A percentile compares a stretch with the other conserved stretches of the same genome.
Evolutionary conservation across 257 asterid species (phyloP).

Genomic region (Jacaranda copaia): DNA sequence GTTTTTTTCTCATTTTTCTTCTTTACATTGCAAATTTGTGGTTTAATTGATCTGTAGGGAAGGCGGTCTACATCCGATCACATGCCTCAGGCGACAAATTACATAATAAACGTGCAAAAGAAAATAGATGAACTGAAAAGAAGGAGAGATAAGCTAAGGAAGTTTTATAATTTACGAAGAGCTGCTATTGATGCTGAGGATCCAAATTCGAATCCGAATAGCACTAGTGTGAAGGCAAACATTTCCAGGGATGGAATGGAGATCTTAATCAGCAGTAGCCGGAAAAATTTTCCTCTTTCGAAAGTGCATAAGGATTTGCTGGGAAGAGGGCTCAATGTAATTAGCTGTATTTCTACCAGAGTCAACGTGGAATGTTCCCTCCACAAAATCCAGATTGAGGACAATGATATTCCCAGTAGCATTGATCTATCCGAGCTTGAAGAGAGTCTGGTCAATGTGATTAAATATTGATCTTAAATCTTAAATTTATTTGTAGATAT

Average conservation of each 20-base stretch:
- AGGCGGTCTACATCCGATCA: slow-evolving; percentile 57
- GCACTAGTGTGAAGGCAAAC: slow-evolving; percentile 29
- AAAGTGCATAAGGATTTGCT: slow-evolving; percentile 40
- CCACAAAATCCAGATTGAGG: slow-evolving; percentile 46
- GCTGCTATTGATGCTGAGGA: not conserved
- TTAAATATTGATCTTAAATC: too few relatives aligned
- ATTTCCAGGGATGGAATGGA: slow-evolving; percentile 38
- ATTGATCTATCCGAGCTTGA: too few relatives aligned
- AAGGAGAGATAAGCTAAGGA: slow-evolving; percentile 42
- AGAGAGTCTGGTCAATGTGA: too few relatives aligned
- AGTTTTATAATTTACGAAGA: not conserved
- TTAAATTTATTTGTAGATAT: too few relatives aligned
- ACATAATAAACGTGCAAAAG: slow-evolving; percentile 49
- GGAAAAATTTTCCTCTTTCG: slow-evolving; percentile 34
- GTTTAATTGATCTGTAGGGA: slow-evolving; percentile 42
- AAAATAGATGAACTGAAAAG: slow-evolving; percentile 43
- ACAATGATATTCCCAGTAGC: not conserved
- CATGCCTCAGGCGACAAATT: slow-evolving; percentile 48
- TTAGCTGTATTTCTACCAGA: slow-evolving; percentile 38
- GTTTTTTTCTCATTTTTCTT: not conserved
- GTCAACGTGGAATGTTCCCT: slow-evolving; percentile 1
- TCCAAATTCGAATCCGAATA: not conserved
- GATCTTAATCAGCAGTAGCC: slow-evolving; percentile 39
- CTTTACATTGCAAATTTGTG: not conserved
- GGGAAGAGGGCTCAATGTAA: slow-evolving; percentile 29